phyloP scores from a whole-genome alignment of 345 rosid genomes.

The Durio zibethinus region DNA sequence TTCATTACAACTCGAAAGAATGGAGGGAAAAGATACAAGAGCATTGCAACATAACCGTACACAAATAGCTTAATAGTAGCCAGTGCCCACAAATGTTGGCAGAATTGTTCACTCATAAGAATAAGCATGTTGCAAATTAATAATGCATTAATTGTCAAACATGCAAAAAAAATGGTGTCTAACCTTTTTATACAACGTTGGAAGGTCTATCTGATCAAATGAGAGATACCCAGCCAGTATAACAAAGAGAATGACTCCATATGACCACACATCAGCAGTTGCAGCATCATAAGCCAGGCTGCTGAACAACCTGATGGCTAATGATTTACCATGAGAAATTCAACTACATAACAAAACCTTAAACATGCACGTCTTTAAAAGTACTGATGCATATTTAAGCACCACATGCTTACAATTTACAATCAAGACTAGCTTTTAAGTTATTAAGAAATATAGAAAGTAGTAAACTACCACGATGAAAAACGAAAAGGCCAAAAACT shows the following conservation, averaged over 20 bases:
- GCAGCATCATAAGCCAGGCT: conserved; percentile 80
- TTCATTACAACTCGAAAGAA: neutral
- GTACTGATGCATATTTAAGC: neutral
- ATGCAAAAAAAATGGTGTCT: conserved; percentile 15
- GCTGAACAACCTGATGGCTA: conserved; percentile 48
- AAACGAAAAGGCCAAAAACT: too few relatives aligned
- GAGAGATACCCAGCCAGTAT: conserved; percentile 89
- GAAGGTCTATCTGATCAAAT: conserved; percentile 73
- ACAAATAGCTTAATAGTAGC: neutral
- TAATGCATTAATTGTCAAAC: neutral
- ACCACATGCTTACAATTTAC: too few relatives aligned
- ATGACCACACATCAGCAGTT: conserved; percentile 93
- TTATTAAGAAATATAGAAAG: too few relatives aligned
- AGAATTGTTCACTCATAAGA: neutral
- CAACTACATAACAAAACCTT: neutral
- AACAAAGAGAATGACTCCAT: conserved; percentile 87
- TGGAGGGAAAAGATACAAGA: neutral
- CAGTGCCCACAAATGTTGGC: neutral
- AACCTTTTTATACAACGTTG: conserved; percentile 71
- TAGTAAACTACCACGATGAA: too few relatives aligned
- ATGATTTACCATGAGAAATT: conserved; percentile 9
- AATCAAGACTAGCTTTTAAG: too few relatives aligned
- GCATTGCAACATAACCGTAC: neutral
- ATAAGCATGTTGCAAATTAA: conserved; percentile 2
- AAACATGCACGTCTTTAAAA: neutral